Evolutionary conservation across 2,329 filamentous ascomycete genomes (phyloP), one percentile per base, ranked within the genome.

Genomic region (Colletotrichum australisinense): DNA sequence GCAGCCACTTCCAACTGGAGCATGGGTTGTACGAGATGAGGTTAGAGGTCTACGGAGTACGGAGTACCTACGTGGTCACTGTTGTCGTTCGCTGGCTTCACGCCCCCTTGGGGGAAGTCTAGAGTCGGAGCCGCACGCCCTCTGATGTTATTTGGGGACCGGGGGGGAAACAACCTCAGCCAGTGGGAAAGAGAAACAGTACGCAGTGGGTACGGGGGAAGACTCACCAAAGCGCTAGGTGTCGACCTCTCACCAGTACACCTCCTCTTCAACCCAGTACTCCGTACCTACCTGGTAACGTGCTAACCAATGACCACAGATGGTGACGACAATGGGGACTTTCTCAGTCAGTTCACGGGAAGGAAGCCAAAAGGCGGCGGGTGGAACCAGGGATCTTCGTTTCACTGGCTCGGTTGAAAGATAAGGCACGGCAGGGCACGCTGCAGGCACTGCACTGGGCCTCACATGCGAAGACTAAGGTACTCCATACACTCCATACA

Each of bases 61-160:
- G 38, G 38, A 42, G 59, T 35, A 28, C 30, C 30, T 32, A 32
- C 6, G 12, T 30, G 22, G 22, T 46, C 63, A 5, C 16, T 56
- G 14, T 56, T 57, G 63, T 57, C 52, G 11, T 28, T 35, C 56
- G 35, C 46, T 73, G 56, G 11, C 28, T 52, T 8, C 67, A 71
- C 71, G 28, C 71, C 71, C 67, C 55, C 60, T 30, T 30, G 28
- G 19, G 8, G 19, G 22, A 52, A 9, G 67, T 42, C 30, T 42
- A 53, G 52, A 26, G 26, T 6, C 22, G 26, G 67, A 62, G 70
- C 67, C 67, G 60, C 66, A 69, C 69, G 52, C 65, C 69, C 28
- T 24, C 22, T 30, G 69, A 35, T 49, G 42, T 49, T 49, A n/a
- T 49, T 22, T 28, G 63, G 32, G 42, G 26, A 12, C 53, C 16